Percentiles rank a stretch among this genome's conserved stretches.
Conservation (phyloP, 2,329 filamentous ascomycete species). For the Colletotrichum siamense region DNA sequence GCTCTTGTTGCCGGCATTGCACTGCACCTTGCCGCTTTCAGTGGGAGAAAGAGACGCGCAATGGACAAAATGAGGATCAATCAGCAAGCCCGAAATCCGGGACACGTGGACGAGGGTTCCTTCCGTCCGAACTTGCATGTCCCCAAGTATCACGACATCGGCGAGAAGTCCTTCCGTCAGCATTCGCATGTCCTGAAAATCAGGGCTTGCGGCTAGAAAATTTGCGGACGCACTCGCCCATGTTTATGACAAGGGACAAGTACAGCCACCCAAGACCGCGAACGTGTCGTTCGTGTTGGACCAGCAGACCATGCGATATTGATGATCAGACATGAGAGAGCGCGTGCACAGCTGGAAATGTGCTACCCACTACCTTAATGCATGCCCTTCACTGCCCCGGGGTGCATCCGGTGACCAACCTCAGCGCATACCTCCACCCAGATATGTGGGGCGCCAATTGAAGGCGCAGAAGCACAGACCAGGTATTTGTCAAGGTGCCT, state of each 20-base stretch:
- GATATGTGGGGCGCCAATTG: background rate
- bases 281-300: background rate
- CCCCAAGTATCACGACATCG: background rate
- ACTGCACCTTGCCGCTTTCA: background rate
- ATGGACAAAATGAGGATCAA: background rate
- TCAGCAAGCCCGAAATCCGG: background rate
- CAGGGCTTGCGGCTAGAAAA: background rate
- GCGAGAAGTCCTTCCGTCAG: background rate
- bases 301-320: background rate
- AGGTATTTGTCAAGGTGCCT: background rate
- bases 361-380: background rate
- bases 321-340: background rate
- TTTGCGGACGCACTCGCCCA: background rate
- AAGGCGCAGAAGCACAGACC: background rate
- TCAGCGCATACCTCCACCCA: background rate
- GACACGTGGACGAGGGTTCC: background rate
- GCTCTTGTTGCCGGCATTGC: background rate
- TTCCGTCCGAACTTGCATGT: background rate
- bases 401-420: background rate
- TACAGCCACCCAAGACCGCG: background rate
- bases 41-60: background rate
- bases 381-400: background rate
- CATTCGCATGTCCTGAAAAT: background rate
- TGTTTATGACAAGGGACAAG: background rate
- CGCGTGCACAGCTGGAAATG: background rate